Evolutionary conservation across 345 rosid species (phyloP), one percentile per base, ranked within the genome.

Genomic region (Orychophragmus violaceus): DNA sequence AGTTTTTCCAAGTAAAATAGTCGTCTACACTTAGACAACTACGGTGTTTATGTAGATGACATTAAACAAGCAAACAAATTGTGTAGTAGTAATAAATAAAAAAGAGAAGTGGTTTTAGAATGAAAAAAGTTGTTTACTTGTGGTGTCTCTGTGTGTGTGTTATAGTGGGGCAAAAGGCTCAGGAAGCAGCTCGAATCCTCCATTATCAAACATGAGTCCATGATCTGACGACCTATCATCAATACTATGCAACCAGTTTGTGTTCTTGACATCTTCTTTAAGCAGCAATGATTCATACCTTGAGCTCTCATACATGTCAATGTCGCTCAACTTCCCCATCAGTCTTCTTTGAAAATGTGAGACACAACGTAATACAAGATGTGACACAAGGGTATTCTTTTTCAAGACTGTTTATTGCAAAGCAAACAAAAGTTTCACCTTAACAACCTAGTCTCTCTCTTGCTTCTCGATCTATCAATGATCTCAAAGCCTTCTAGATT

Each of bases 211-310:
- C 65, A 87, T 73, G 18, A 81, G 62, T 23, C 85, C 93, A 41
- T 79, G 86, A 69, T 90, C 97, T 0, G 89, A 84, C 0, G 89
- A 87, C 78, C 87, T 83, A 64, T 88, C 99, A 44, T 94, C 99
- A 0, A 88, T 68, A 22, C 97, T 83, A 69, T 88, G 99, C 72
- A 94, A 81, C 99, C 97, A 94, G 77, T 80, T 87, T 33, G 85
- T 90, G 85, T 88, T 85, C 76, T 80, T 94, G 71, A 84, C 76
- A 65, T 90, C 99, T 76, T 90, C 99, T 71, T 87, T 87, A 10
- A 94, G 87, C 77, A 90, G 60, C 69, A 90, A 80, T 48, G 95
- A 86, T 42, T 94, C 96, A 51, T 94, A 94, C 3, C 95, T 87
- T 6, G 97, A 88, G 79, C 96, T 94, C 77, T 94, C 96, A 0